These are phyloP conservation scores for Ilex paraguariensis DNA, from an alignment of 305 asterid species.

Conservation along the genomic window DNA sequence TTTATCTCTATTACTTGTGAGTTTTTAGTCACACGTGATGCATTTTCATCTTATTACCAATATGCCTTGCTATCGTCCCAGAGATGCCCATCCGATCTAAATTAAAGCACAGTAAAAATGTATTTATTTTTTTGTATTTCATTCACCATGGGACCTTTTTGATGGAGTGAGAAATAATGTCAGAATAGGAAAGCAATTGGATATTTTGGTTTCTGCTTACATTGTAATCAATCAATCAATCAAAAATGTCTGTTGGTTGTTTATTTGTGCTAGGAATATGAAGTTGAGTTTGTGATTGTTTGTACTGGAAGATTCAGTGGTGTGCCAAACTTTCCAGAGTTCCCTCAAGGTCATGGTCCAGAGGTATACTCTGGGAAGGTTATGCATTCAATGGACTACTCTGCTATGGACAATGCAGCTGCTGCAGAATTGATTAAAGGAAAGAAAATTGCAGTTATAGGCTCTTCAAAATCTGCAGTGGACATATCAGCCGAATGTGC, in stretches of 20 bases:
- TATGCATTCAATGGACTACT: conserved; percentile 51
- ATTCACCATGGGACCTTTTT: too few relatives aligned
- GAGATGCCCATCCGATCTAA: too few relatives aligned
- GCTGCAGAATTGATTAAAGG: conserved; percentile 52
- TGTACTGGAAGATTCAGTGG: conserved; percentile 65
- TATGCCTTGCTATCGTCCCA: too few relatives aligned
- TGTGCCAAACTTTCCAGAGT: conserved; percentile 43
- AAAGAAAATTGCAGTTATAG: conserved; percentile 38
- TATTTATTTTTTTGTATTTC: too few relatives aligned
- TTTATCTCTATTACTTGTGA: too few relatives aligned
- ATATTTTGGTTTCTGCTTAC: too few relatives aligned
- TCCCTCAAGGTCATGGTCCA: conserved; percentile 33
- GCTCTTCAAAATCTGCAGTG: conserved; percentile 47
- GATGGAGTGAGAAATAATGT: too few relatives aligned
- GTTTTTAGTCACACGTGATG: too few relatives aligned
- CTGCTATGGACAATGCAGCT: conserved; percentile 40
- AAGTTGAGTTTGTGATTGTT: conserved; percentile 37
- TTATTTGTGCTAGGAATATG: conserved; percentile 26
- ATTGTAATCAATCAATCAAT: background rate
- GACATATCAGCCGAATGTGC: conserved; percentile 56
- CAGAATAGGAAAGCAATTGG: too few relatives aligned
- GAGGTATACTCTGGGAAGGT: conserved; percentile 48
- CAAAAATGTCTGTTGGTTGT: background rate
- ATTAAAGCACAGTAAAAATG: too few relatives aligned
- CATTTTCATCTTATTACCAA: too few relatives aligned